Evolutionary conservation across 306 rosid genomes (phyloP).

Genomic region (Prosopis cineraria): DNA sequence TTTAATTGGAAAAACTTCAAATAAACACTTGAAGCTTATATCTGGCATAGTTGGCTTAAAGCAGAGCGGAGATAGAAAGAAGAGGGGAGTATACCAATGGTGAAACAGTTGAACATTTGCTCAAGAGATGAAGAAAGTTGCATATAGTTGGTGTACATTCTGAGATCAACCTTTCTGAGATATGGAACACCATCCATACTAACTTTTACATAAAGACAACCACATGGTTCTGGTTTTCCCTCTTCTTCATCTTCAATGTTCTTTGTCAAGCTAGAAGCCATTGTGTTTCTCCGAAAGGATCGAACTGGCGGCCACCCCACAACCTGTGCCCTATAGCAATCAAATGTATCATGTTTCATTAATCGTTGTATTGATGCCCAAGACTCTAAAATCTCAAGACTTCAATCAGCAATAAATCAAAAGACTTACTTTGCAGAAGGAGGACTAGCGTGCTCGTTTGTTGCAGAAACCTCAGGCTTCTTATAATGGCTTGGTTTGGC

Average conservation of each 20-base stretch:
- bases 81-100: conserved; percentile 54
- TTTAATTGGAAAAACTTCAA: not conserved
- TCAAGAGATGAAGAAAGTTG: conserved; percentile 88
- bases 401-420: not conserved
- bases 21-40: not conserved
- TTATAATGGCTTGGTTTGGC: conserved; percentile 46
- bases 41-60: not conserved
- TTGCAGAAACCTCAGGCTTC: conserved; percentile 50
- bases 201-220: conserved; percentile 82
- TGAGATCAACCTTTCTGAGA: conserved; percentile 89
- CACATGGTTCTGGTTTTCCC: conserved; percentile 52
- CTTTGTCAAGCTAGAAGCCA: conserved; percentile 70
- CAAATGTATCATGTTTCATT: conserved; percentile 9
- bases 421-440: conserved; percentile 54
- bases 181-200: conserved; percentile 99
- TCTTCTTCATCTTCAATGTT: conserved; percentile 65
- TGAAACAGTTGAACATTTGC: conserved; percentile 94
- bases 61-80: not conserved
- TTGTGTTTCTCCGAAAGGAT: conserved; percentile 78
- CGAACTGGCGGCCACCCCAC: conserved; percentile 99
- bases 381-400: not conserved
- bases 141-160: conserved; percentile 60
- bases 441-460: not conserved
- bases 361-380: not conserved
- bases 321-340: conserved; percentile 76